These are phyloP conservation scores for Phytophthora citrophthora DNA, from an alignment of 352 stramenopile genomes.

Conservation along the genomic window DNA sequence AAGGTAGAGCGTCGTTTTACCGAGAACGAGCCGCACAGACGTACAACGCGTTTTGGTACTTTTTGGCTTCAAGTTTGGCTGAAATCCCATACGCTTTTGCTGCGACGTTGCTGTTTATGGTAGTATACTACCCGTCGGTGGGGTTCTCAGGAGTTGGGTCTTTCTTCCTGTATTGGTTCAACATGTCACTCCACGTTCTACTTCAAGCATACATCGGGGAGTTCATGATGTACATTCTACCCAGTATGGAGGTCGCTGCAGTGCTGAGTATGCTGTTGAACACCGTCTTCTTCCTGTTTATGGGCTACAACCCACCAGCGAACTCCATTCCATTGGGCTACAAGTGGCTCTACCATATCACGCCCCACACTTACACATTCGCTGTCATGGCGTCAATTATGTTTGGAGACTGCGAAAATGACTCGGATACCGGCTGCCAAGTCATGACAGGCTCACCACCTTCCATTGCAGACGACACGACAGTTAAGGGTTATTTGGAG, in stretches of 20 bases:
- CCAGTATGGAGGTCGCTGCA: conserved; percentile 16
- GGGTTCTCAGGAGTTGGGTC: conserved; percentile 12
- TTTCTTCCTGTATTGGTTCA: conserved; percentile 28
- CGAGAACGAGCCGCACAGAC: conserved; percentile 82
- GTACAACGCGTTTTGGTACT: conserved; percentile 79
- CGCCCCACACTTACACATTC: conserved; percentile 21
- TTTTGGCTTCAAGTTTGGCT: conserved; percentile 37
- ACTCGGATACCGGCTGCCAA: conserved; percentile 3
- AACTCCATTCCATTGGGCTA: conserved; percentile 20
- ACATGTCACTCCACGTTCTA: conserved; percentile 24
- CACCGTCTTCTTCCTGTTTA: conserved; percentile 26
- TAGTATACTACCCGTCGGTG: conserved; percentile 13
- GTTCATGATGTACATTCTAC: conserved; percentile 22
- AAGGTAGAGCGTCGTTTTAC: conserved; percentile 68
- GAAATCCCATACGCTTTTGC: conserved; percentile 25
- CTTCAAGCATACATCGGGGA: conserved; percentile 25
- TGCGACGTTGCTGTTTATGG: conserved; percentile 11
- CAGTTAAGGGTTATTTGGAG: conserved; percentile 28
- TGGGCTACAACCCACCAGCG: conserved; percentile 26
- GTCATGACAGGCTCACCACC: conserved; percentile 13
- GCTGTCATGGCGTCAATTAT: conserved; percentile 12
- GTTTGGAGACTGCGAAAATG: conserved; percentile 13
- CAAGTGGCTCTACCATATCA: conserved; percentile 31
- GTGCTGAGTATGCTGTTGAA: conserved; percentile 21
- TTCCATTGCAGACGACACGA: conserved; percentile 4